These are phyloP conservation scores for Rosa persica DNA, from an alignment of 306 rosid species.

Conservation along the genomic window DNA sequence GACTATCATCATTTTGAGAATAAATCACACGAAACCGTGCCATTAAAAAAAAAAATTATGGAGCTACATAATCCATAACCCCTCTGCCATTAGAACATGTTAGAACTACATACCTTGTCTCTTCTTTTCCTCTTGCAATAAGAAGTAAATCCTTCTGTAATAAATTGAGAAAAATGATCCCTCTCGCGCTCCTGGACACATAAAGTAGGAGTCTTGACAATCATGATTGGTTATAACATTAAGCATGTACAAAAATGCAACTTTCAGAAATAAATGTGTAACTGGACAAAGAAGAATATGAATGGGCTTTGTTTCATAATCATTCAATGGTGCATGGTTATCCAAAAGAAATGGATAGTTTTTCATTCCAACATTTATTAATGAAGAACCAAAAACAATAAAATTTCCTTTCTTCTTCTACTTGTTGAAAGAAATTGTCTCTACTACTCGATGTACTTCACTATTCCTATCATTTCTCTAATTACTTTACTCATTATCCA, in stretches of 20 bases:
- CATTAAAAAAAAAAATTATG: background rate
- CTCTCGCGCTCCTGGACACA: constrained; percentile 78
- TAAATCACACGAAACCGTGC: background rate
- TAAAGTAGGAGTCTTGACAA: constrained; percentile 5
- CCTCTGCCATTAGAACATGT: background rate
- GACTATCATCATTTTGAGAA: background rate
- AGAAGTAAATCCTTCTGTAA: constrained; percentile 89
- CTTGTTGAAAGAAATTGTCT: background rate
- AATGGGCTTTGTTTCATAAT: background rate
- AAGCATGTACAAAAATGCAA: background rate
- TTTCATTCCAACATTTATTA: background rate
- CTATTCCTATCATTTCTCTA: background rate
- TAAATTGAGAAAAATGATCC: constrained; percentile 87
- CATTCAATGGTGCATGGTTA: background rate
- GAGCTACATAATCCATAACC: background rate
- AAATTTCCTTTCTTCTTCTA: background rate
- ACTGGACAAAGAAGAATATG: background rate
- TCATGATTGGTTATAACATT: background rate
- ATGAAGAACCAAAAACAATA: background rate
- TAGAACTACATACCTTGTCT: constrained; percentile 66
- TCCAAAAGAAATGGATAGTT: background rate
- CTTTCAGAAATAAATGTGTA: background rate
- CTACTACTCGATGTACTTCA: background rate
- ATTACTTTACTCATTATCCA: background rate
- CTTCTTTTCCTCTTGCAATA: constrained; percentile 98